Evolutionary conservation across 1,139 yeast genomes (phyloP).

Genomic region (Wickerhamomyces sp.): DNA sequence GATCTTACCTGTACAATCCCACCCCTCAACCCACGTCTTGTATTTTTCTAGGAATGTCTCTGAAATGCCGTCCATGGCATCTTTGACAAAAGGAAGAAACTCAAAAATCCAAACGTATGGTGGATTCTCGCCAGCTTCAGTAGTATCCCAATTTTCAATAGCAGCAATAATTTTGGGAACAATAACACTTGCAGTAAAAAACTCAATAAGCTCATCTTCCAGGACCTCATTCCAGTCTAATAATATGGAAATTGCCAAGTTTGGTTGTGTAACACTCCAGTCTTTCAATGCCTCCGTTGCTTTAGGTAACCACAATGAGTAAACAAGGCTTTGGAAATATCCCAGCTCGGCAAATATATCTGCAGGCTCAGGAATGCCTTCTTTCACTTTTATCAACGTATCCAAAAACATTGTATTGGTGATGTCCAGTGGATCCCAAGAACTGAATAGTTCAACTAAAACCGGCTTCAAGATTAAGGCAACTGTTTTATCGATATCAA

Average conservation of each 20-base stretch:
- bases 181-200: constrained; percentile 26
- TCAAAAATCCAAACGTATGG: constrained; percentile 40
- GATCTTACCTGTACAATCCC: constrained; percentile 28
- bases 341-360: constrained; percentile 15
- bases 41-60: constrained; percentile 29
- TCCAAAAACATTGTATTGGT: constrained; percentile 21
- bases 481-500: constrained; percentile 25
- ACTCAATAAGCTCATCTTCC: constrained; percentile 28
- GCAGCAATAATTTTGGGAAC: constrained; percentile 32
- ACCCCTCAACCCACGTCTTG: constrained; percentile 25
- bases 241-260: constrained; percentile 27
- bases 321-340: constrained; percentile 32
- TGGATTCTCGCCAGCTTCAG: constrained; percentile 6
- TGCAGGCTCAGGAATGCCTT: constrained; percentile 11
- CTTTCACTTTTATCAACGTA: constrained; percentile 24
- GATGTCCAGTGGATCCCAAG: constrained; percentile 36
- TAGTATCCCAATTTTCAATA: constrained; percentile 32
- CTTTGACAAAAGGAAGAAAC: constrained; percentile 35
- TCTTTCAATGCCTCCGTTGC: constrained; percentile 25
- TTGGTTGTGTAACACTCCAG: constrained; percentile 30
- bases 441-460: constrained; percentile 20
- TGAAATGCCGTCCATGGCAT: constrained; percentile 22
- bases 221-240: constrained; percentile 41
- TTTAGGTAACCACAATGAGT: constrained; percentile 31
- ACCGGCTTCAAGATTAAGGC: constrained; percentile 27